These are phyloP conservation scores for Colletotrichum viniferum DNA, from an alignment of 2,329 filamentous ascomycete species.

Conservation along the genomic window DNA sequence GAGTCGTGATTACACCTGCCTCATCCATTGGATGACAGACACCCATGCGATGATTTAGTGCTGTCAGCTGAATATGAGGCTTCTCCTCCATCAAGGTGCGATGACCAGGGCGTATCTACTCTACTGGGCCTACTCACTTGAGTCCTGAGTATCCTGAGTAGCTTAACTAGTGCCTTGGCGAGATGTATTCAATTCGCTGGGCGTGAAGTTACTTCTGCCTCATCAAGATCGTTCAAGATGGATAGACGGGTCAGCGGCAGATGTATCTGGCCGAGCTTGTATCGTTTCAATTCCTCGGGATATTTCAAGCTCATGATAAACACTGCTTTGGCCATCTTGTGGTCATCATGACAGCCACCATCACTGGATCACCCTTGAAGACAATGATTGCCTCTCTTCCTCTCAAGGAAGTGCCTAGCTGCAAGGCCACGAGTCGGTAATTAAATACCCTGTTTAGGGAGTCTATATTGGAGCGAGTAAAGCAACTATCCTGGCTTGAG, in stretches of 20 bases:
- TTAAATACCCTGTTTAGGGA: not conserved
- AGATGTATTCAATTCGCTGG: not conserved
- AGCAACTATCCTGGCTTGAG: not conserved
- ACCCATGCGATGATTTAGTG: not conserved
- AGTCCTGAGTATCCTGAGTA: not conserved
- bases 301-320: not conserved
- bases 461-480: not conserved
- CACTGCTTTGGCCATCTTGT: not conserved
- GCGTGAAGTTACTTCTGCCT: not conserved
- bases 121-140: not conserved
- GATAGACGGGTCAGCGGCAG: fast-evolving
- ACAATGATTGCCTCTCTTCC: not conserved
- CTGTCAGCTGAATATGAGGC: not conserved
- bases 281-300: not conserved
- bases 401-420: not conserved
- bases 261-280: not conserved
- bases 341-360: not conserved
- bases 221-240: not conserved
- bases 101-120: not conserved
- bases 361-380: not conserved
- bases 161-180: not conserved
- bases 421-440: not conserved
- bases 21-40: not conserved
- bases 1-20: not conserved
- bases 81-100: not conserved